These are phyloP conservation scores for Myxozyma mucilagina DNA, from an alignment of 805 yeast species.

Conservation along the genomic window DNA sequence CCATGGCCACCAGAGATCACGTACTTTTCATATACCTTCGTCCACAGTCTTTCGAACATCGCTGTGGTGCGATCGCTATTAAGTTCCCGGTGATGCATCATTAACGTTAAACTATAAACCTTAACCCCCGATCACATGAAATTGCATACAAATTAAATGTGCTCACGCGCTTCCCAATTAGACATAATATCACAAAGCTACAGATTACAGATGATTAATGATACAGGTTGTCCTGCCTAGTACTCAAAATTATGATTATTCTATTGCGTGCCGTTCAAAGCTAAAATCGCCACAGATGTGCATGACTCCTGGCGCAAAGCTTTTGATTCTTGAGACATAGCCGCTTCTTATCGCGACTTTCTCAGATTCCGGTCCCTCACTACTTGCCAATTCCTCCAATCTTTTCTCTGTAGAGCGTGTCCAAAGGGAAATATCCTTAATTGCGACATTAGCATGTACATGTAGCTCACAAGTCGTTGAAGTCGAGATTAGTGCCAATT, in stretches of 20 bases:
- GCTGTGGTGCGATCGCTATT: too few species aligned
- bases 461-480: slow-evolving; percentile 44
- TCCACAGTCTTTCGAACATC: too few species aligned
- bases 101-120: too few species aligned
- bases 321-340: slow-evolving; percentile 54
- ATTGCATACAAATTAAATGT: too few species aligned
- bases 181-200: too few species aligned
- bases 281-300: slow-evolving; percentile 61
- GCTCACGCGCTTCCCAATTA: too few species aligned
- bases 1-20: background rate
- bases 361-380: slow-evolving; percentile 9
- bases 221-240: background rate
- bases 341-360: slow-evolving; percentile 49
- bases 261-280: background rate
- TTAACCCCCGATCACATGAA: too few species aligned
- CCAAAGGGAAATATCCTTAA: slow-evolving; percentile 45
- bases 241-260: background rate
- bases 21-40: background rate
- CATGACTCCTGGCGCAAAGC: slow-evolving; percentile 86
- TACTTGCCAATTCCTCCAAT: slow-evolving; percentile 18
- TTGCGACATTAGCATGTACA: slow-evolving; percentile 73
- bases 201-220: background rate
- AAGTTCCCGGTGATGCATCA: too few species aligned
- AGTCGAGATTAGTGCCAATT: slow-evolving; percentile 27
- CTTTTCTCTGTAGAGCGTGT: slow-evolving; percentile 26